Conservation (phyloP, 2,329 filamentous ascomycete species). For the Neonectria punicea region DNA sequence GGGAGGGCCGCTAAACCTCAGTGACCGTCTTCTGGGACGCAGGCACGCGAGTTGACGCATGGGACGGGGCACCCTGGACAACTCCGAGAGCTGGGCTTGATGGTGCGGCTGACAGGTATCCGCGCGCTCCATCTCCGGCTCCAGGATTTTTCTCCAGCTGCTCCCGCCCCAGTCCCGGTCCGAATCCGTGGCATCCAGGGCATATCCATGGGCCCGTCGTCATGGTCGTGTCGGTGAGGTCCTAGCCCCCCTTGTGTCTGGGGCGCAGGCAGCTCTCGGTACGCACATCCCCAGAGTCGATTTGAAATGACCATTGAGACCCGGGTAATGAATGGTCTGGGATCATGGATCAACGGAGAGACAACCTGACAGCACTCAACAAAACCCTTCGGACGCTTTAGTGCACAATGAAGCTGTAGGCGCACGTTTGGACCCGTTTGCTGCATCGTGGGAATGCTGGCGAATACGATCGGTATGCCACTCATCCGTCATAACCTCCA, state of each 20-base stretch:
- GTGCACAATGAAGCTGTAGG: constrained; percentile 1
- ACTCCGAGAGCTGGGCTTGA: constrained; percentile 28
- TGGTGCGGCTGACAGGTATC: constrained; percentile 30
- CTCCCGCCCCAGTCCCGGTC: constrained; percentile 28
- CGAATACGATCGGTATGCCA: constrained; percentile 5
- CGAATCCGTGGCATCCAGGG: constrained; percentile 30
- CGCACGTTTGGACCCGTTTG: background rate
- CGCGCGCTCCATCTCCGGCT: constrained; percentile 39
- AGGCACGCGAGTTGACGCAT: constrained; percentile 40
- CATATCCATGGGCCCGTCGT: constrained; percentile 36
- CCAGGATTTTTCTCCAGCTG: constrained; percentile 40
- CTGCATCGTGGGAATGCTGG: constrained; percentile 7
- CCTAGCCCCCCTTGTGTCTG: constrained; percentile 30
- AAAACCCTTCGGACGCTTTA: constrained; percentile 28
- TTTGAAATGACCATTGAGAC: constrained; percentile 30
- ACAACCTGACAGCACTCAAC: constrained; percentile 38
- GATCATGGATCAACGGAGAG: constrained; percentile 31
- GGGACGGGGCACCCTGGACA: constrained; percentile 33
- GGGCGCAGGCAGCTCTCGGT: constrained; percentile 41
- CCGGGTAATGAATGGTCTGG: constrained; percentile 37
- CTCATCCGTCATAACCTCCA: constrained; percentile 1
- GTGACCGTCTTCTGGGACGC: constrained; percentile 45
- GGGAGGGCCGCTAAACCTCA: constrained; percentile 45
- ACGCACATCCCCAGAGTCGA: constrained; percentile 34
- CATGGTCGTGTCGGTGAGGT: constrained; percentile 32